Conservation (phyloP, 257 asterid genomes). For the Primulina eburnea region DNA sequence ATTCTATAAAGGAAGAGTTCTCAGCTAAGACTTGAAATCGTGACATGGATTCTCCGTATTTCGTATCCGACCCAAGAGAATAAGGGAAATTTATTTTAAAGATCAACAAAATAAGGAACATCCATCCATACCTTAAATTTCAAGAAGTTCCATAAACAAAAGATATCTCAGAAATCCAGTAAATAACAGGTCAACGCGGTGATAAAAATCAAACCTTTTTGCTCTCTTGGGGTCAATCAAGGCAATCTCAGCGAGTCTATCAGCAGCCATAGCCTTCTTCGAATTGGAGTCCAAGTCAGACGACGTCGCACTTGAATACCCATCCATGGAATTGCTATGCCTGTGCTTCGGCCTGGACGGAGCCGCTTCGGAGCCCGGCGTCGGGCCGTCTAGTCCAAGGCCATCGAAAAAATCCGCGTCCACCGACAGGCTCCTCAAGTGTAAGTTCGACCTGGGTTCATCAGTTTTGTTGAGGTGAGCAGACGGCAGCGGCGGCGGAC, state of each 20-base stretch:
- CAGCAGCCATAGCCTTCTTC: slow-evolving; percentile 71
- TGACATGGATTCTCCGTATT: background rate
- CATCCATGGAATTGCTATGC: slow-evolving; percentile 84
- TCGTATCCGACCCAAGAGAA: background rate
- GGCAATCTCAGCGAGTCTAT: slow-evolving; percentile 74
- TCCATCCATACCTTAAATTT: background rate
- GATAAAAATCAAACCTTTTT: slow-evolving; percentile 56
- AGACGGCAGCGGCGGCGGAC: slow-evolving; percentile 30
- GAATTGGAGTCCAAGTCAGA: slow-evolving; percentile 56
- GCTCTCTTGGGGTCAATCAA: slow-evolving; percentile 92
- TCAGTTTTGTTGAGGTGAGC: slow-evolving; percentile 30
- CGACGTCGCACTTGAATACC: slow-evolving; percentile 57
- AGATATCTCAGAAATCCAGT: background rate
- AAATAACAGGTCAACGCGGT: slow-evolving; percentile 19
- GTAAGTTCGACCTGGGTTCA: slow-evolving; percentile 37
- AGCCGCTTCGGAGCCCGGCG: slow-evolving; percentile 29
- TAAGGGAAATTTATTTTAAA: too few species aligned
- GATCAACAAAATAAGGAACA: background rate
- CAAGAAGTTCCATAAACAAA: background rate
- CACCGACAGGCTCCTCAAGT: slow-evolving; percentile 72
- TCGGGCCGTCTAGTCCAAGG: slow-evolving; percentile 45
- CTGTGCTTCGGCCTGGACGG: slow-evolving; percentile 47
- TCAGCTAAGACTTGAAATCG: slow-evolving; percentile 19
- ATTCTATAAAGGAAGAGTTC: slow-evolving; percentile 43
- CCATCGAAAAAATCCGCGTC: slow-evolving; percentile 89